Evolutionary conservation across 257 asterid species (phyloP).

Genomic region (Scutellaria galericulata): DNA sequence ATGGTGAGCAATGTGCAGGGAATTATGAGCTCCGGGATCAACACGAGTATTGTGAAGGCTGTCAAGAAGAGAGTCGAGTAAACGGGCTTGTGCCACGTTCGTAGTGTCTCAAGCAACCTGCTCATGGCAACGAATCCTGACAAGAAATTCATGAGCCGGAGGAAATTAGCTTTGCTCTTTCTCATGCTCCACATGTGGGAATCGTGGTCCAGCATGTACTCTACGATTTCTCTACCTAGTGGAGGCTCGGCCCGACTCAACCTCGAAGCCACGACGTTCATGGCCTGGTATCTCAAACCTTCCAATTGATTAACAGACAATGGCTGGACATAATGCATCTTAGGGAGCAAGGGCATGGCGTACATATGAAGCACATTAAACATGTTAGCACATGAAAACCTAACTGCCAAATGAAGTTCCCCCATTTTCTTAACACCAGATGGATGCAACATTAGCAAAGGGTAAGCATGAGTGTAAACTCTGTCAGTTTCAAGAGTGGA

Average conservation of each 20-base stretch:
- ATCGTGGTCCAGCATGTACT: constrained; percentile 93
- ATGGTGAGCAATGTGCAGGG: constrained; percentile 60
- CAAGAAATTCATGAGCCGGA: constrained; percentile 68
- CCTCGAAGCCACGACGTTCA: constrained; percentile 79
- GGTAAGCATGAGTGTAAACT: constrained; percentile 87
- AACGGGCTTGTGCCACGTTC: constrained; percentile 76
- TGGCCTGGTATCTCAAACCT: constrained; percentile 73
- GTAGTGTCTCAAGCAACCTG: constrained; percentile 55
- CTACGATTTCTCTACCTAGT: constrained; percentile 78
- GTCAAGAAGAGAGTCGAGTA: constrained; percentile 52
- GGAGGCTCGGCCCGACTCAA: constrained; percentile 87
- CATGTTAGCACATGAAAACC: constrained; percentile 79
- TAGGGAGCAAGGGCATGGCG: constrained; percentile 73
- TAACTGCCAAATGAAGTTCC: constrained; percentile 85
- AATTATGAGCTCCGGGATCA: constrained; percentile 74
- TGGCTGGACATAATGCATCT: constrained; percentile 92
- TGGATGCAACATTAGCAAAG: constrained; percentile 76
- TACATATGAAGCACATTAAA: constrained; percentile 73
- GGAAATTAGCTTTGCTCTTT: constrained; percentile 90
- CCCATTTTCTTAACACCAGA: constrained; percentile 94
- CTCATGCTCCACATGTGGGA: constrained; percentile 98
- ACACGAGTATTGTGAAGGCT: constrained; percentile 50
- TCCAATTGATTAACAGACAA: constrained; percentile 75
- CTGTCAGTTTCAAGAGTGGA: constrained; percentile 80
- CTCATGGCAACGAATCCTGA: constrained; percentile 58